phyloP scores from a whole-genome alignment of 2,329 filamentous ascomycete species.

The Cladorrhinum sp. region DNA sequence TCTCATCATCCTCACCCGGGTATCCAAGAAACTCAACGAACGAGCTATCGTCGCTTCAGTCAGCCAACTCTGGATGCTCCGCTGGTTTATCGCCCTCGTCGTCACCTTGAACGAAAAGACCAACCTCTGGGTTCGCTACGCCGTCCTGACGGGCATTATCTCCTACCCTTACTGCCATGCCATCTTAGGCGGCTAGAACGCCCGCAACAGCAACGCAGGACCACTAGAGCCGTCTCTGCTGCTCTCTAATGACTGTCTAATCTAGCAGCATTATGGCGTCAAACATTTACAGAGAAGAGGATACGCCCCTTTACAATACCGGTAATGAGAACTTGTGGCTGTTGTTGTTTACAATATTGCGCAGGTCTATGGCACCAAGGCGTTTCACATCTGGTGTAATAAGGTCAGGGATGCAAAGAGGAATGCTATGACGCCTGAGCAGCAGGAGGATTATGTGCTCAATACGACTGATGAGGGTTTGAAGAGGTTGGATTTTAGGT shows the following conservation, averaged over 20 bases:
- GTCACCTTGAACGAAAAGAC: conserved; percentile 30
- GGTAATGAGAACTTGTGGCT: conserved; percentile 47
- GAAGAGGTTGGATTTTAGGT: conserved; percentile 54
- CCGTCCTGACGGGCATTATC: conserved; percentile 39
- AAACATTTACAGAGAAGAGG: conserved; percentile 55
- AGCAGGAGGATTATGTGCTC: conserved; percentile 46
- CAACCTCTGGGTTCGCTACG: conserved; percentile 40
- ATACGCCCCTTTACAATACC: conserved; percentile 49
- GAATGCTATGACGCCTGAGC: conserved; percentile 42
- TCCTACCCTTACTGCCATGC: conserved; percentile 50
- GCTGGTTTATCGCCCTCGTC: conserved; percentile 38
- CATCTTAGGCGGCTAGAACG: conserved; percentile 46
- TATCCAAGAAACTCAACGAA: conserved; percentile 42
- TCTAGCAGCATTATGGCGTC: conserved; percentile 41
- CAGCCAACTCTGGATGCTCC: conserved; percentile 44
- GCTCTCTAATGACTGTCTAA: conserved; percentile 49
- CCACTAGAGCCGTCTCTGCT: conserved; percentile 46
- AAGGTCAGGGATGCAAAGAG: conserved; percentile 41
- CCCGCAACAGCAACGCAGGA: conserved; percentile 47
- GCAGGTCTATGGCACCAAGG: conserved; percentile 43
- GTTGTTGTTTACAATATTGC: conserved; percentile 47
- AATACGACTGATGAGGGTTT: conserved; percentile 52
- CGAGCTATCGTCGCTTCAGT: conserved; percentile 38
- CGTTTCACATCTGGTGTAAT: conserved; percentile 48
- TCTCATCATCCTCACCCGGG: conserved; percentile 44